Evolutionary conservation across 1,284 basidiomycete genomes (phyloP), one percentile per base, ranked within the genome.

Genomic region (Marasmius tenuissimus): DNA sequence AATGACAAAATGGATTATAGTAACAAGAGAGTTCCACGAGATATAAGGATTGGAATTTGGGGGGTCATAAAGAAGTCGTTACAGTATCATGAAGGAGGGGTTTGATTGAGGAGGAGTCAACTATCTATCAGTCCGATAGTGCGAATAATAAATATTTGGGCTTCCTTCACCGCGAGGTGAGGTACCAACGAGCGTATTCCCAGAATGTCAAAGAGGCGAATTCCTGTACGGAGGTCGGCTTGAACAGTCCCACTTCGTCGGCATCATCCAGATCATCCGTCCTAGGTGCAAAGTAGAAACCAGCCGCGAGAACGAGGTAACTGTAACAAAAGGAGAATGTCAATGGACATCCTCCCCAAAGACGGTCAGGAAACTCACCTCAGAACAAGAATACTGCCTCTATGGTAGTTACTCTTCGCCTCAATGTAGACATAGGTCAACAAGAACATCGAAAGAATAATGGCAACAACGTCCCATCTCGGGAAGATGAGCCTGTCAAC

Each of bases 351-450:
- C 38, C 51, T 22, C 18, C 38, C 8, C 50, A 16, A n/a, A 42
- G 27, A 38, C 37, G 55, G 58, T 34, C 56, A 64, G 34, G 16
- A 39, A 16, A 70, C 78, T 66, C 70, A 94, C 92, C 93, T 94
- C 53, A 97, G 81, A 62, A 97, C 91, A 52, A 98, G 85, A 63
- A 96, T 96, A 67, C 92, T 94, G 52, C 96, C 96, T 67, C 96
- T 86, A 73, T 97, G 94, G 72, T 98, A 99, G 79, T 99, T 99
- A 69, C 92, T 93, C 76, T 94, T 92, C 18, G 96, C 95, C 77
- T 99, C 97, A 71, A 98, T 98, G 75, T 98, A 99, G 4, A 96
- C 98, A 75, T 99, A 99, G 0, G 97, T 99, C 80, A 99, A 87
- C 66, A 99, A 78, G 83, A 99, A 99, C 76, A 97, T 93, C 1